A percentile compares a stretch with the other conserved stretches of the same genome.
Conservation (phyloP, 2,329 filamentous ascomycete genomes). For the Ophidiomyces ophidiicola region DNA sequence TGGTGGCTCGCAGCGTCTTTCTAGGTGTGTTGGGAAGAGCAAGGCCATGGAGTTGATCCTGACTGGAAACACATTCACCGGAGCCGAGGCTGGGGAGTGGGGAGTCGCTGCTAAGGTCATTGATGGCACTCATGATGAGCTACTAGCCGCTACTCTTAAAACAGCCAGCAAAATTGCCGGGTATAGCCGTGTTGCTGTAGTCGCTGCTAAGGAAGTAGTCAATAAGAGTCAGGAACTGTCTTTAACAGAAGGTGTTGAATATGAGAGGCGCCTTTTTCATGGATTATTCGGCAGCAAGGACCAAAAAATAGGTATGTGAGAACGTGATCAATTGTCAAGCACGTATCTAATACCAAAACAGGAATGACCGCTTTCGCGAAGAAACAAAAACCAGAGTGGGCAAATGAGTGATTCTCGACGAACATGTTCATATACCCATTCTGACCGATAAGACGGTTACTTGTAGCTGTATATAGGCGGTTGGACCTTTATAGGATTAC, state of each 20-base stretch:
- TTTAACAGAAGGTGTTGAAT: conserved; percentile 84
- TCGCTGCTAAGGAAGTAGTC: conserved; percentile 93
- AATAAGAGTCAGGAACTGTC: conserved; percentile 94
- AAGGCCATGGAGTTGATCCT: conserved; percentile 86
- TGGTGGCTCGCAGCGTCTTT: conserved; percentile 80
- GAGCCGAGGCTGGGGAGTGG: conserved; percentile 76
- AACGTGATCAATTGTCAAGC: too few species aligned
- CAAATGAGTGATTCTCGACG: conserved; percentile 56
- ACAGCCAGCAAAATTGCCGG: conserved; percentile 83
- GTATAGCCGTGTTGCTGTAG: conserved; percentile 74
- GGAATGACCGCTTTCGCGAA: conserved; percentile 85
- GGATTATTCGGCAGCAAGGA: conserved; percentile 84
- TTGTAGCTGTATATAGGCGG: too few species aligned
- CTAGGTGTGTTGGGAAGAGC: conserved; percentile 68
- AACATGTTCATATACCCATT: too few species aligned
- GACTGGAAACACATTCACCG: conserved; percentile 72
- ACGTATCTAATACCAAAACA: conserved; percentile 19
- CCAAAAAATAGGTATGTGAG: conserved; percentile 77
- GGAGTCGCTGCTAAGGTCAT: conserved; percentile 78
- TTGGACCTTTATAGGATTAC: too few species aligned
- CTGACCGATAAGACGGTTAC: too few species aligned
- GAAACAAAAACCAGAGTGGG: conserved; percentile 90
- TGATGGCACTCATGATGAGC: conserved; percentile 58
- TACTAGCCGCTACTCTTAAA: conserved; percentile 67
- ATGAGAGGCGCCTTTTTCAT: conserved; percentile 87